Percentiles rank a stretch among this genome's conserved stretches.
Conservation (phyloP, 139 green algal genomes). For the Auxenochlorella pyrenoidosa region DNA sequence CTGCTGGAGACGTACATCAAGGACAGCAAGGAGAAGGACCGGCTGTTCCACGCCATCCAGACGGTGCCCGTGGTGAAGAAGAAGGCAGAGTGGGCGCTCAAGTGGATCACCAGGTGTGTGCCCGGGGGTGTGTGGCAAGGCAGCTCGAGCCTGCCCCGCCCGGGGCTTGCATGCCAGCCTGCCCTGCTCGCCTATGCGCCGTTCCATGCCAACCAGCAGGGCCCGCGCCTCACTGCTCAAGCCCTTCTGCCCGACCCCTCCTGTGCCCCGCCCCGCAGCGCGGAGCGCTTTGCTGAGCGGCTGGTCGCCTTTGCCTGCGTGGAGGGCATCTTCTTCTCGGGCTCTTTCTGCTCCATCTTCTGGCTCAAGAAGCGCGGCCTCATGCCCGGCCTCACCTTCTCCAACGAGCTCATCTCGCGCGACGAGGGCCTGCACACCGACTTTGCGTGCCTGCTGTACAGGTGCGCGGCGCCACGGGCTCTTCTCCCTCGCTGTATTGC, state of each 20-base stretch:
- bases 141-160: background rate
- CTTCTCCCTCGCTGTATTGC: background rate
- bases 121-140: no score
- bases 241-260: background rate
- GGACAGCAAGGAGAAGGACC: constrained; percentile 70
- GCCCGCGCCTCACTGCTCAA: background rate
- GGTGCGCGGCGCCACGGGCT: constrained; percentile 25
- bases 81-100: constrained; percentile 98
- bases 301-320: constrained; percentile 96
- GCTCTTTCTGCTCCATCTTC: constrained; percentile 98
- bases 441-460: constrained; percentile 98
- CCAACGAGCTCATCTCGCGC: constrained; percentile 97
- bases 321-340: constrained; percentile 99
- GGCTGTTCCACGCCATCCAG: constrained; percentile 96
- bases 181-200: no score
- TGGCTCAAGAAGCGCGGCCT: constrained; percentile 98
- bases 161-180: background rate
- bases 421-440: constrained; percentile 99
- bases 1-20: constrained; percentile 99
- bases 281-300: constrained; percentile 86
- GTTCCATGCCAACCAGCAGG: background rate
- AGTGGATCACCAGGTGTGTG: constrained; percentile 89
- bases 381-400: constrained; percentile 98
- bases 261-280: constrained; percentile 43
- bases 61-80: constrained; percentile 89